Conservation (phyloP, 2,329 filamentous ascomycete genomes). For the Trichoderma koningii region DNA sequence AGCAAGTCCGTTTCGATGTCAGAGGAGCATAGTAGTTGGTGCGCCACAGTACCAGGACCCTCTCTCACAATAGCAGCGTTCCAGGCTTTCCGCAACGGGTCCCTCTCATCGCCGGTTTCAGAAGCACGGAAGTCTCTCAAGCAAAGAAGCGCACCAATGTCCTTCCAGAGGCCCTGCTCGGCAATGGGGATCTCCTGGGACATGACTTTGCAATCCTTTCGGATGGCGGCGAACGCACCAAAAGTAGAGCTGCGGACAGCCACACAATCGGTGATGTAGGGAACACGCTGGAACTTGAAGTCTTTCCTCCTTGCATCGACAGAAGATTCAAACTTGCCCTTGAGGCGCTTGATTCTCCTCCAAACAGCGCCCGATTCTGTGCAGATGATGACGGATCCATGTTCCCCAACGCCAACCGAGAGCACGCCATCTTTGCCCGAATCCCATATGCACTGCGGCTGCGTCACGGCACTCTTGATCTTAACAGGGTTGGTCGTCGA, state of each 20-base stretch:
- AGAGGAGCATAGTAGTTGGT: conserved; percentile 60
- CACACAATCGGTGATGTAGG: conserved; percentile 81
- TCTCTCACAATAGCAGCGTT: conserved; percentile 42
- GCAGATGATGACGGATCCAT: conserved; percentile 92
- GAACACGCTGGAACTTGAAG: conserved; percentile 92
- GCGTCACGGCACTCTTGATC: conserved; percentile 78
- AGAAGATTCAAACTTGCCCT: conserved; percentile 68
- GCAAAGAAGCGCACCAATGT: conserved; percentile 69
- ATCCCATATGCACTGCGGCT: conserved; percentile 83
- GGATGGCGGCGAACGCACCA: conserved; percentile 84
- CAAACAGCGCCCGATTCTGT: conserved; percentile 92
- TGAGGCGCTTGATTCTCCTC: conserved; percentile 80
- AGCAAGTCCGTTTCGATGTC: conserved; percentile 66
- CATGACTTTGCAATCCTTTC: conserved; percentile 81
- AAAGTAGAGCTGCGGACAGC: conserved; percentile 85
- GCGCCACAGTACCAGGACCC: conserved; percentile 53
- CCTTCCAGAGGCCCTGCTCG: conserved; percentile 70
- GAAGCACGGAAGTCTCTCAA: conserved; percentile 61
- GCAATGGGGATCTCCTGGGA: conserved; percentile 68
- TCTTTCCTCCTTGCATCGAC: conserved; percentile 71
- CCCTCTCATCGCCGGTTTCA: conserved; percentile 38
- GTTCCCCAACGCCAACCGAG: conserved; percentile 83
- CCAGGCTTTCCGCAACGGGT: conserved; percentile 47
- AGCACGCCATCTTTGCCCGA: conserved; percentile 82
- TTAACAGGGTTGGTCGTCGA: conserved; percentile 94